Conservation (phyloP, 192 early-diverging fungal species). For the Diversispora epigaea region DNA sequence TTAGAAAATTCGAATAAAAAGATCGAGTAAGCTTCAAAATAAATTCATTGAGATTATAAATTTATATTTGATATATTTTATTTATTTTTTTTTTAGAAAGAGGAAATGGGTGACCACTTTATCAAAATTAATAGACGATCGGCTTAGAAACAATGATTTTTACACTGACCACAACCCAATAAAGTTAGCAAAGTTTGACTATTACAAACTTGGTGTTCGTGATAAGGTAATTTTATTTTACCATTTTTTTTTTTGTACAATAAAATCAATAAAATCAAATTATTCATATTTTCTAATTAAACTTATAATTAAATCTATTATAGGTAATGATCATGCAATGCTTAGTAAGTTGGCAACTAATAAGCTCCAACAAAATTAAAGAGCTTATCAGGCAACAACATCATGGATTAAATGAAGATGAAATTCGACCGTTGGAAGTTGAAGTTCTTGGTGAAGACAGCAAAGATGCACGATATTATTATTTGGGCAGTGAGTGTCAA, state of each 20-base stretch:
- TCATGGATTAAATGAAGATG: not conserved
- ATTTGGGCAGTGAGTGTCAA: not conserved
- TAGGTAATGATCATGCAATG: conserved; percentile 10
- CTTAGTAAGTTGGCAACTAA: conserved; percentile 7
- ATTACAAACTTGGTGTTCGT: not conserved
- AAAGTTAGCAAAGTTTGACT: not conserved
- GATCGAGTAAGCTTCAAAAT: not conserved
- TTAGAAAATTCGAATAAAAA: not conserved
- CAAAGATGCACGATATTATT: conserved; percentile 1
- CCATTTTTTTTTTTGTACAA: not conserved
- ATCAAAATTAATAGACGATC: not conserved
- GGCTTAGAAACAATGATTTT: not conserved
- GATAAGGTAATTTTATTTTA: not conserved
- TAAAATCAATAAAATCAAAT: not conserved
- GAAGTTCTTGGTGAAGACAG: conserved; percentile 13
- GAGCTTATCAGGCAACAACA: not conserved
- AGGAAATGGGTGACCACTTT: not conserved
- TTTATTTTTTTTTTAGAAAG: not conserved
- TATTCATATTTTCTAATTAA: not conserved
- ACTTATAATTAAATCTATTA: not conserved
- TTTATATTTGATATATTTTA: not conserved
- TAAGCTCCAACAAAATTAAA: not conserved
- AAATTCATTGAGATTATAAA: no score
- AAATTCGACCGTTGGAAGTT: conserved; percentile 4
- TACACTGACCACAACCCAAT: not conserved